These are phyloP conservation scores for Amanita exitialis DNA, from an alignment of 768 basidiomycete species.

Conservation along the genomic window DNA sequence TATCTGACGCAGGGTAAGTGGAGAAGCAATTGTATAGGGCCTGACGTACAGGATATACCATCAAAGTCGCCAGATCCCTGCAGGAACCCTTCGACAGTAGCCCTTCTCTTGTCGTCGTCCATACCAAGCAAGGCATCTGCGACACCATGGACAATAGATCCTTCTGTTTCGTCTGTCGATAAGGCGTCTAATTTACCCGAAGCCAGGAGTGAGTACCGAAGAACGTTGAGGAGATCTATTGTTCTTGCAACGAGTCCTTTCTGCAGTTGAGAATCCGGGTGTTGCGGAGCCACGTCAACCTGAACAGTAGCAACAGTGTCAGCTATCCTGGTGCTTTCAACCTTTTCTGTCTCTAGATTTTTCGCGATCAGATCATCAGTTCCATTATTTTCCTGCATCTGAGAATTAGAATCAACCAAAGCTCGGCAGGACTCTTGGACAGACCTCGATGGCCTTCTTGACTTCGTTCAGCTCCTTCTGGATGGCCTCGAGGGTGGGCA, in stretches of 20 bases:
- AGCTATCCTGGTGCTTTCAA: constrained; percentile 43
- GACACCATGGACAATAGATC: constrained; percentile 40
- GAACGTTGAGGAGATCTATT: constrained; percentile 44
- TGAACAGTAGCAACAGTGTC: constrained; percentile 48
- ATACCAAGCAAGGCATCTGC: constrained; percentile 47
- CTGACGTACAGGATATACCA: constrained; percentile 51
- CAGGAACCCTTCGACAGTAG: constrained; percentile 47
- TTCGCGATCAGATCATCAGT: constrained; percentile 44
- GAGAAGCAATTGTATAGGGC: constrained; percentile 6
- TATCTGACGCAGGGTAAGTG: constrained; percentile 30
- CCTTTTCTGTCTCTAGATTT: constrained; percentile 45
- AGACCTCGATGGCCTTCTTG: constrained; percentile 76
- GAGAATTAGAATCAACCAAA: constrained; percentile 1
- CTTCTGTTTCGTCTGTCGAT: constrained; percentile 40
- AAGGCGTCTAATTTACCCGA: constrained; percentile 32
- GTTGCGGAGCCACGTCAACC: constrained; percentile 26
- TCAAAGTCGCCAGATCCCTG: constrained; percentile 48
- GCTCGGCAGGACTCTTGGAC: constrained; percentile 8
- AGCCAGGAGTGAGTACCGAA: constrained; percentile 40
- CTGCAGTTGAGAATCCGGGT: constrained; percentile 19
- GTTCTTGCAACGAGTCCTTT: constrained; percentile 29
- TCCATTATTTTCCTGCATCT: constrained; percentile 59
- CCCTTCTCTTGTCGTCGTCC: constrained; percentile 38
- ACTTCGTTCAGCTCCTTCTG: constrained; percentile 79
- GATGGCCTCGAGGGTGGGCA: constrained; percentile 68